Conservation (phyloP, 345 rosid genomes). For the Conringia planisiliqua region DNA sequence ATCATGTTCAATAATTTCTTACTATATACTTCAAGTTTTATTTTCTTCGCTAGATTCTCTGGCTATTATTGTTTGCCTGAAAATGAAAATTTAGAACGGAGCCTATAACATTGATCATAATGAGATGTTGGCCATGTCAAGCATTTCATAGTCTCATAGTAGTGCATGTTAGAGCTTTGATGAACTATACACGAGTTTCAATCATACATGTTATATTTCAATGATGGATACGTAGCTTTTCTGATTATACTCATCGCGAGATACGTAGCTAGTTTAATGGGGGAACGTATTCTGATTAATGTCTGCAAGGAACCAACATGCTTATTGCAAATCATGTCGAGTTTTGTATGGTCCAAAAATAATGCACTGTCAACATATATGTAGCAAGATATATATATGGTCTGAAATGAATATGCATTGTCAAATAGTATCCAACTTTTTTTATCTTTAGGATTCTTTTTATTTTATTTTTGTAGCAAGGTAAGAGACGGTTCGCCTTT, state of each 20-base stretch:
- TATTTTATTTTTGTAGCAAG: neutral
- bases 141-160: neutral
- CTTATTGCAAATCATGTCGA: conserved; percentile 3
- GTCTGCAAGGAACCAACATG: conserved; percentile 1
- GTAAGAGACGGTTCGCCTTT: conserved; percentile 18
- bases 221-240: neutral
- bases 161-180: conserved; percentile 6
- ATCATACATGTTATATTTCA: conserved; percentile 5
- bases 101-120: conserved; percentile 6
- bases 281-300: neutral
- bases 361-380: conserved; percentile 4
- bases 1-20: conserved; percentile 32
- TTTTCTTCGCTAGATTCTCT: conserved; percentile 22
- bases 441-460: conserved; percentile 1
- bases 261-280: neutral
- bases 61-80: conserved; percentile 28
- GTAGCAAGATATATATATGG: neutral
- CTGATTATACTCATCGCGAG: neutral
- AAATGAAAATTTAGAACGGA: neutral
- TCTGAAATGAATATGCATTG: neutral
- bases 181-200: neutral
- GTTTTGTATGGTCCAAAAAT: conserved; percentile 20
- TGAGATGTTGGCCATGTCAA: conserved; percentile 24
- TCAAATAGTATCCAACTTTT: neutral
- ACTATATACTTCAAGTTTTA: conserved; percentile 21